phyloP scores from a whole-genome alignment of 2,329 filamentous ascomycete genomes.

The Colletotrichum liaoningense region DNA sequence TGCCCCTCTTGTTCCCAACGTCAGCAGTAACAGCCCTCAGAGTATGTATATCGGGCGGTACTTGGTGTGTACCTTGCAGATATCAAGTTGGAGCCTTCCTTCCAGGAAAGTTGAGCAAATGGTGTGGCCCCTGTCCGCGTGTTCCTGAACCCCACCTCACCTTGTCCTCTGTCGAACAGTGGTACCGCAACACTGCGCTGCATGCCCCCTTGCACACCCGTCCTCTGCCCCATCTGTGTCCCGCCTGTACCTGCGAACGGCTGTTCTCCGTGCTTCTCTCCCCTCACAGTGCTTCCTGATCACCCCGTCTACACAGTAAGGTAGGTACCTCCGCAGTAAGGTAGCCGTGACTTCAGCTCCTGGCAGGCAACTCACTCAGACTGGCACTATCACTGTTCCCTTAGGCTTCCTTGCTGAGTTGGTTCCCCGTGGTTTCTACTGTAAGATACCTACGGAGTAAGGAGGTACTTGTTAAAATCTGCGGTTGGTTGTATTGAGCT shows the following conservation, averaged over 20 bases:
- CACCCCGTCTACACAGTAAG: no score
- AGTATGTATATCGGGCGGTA: background rate
- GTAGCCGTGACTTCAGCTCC: no score
- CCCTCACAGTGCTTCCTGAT: background rate
- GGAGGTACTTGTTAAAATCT: background rate
- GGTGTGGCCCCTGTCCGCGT: background rate
- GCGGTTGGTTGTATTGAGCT: background rate
- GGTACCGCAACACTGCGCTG: constrained; percentile 19
- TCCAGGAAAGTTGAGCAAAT: background rate
- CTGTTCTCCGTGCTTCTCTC: background rate
- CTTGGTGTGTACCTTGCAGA: background rate
- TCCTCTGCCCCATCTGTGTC: background rate
- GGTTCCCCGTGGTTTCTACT: background rate
- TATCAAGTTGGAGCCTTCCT: background rate
- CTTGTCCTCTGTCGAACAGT: background rate
- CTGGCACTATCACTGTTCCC: background rate
- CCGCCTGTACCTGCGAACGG: constrained; percentile 6
- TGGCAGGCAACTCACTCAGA: no score
- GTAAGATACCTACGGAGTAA: no score
- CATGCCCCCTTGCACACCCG: constrained; percentile 30
- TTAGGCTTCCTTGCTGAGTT: background rate
- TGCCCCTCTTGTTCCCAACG: background rate
- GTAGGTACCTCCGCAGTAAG: no score
- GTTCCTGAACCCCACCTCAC: background rate
- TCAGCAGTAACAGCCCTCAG: background rate